Percentiles rank a stretch among this genome's conserved stretches.
Evolutionary conservation across 169 alveolate species (phyloP).

Genomic region (Plasmodium relictum): DNA sequence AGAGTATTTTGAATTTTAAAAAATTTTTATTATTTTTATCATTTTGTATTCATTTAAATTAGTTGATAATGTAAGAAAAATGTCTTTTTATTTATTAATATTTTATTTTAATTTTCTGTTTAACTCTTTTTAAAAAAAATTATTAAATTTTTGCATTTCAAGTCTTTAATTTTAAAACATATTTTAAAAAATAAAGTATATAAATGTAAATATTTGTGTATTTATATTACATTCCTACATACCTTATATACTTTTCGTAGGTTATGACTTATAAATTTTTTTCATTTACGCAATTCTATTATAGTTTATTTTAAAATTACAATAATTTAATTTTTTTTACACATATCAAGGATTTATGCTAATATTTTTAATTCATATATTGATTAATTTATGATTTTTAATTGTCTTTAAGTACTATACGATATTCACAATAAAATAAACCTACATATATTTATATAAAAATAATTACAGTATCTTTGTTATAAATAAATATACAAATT

Average conservation of each 20-base stretch:
- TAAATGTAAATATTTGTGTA: not conserved
- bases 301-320: conserved; percentile 4
- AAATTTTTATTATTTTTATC: conserved; percentile 8
- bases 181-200: not conserved
- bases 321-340: not conserved
- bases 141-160: conserved; percentile 6
- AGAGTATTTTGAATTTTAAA: conserved; percentile 14
- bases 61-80: conserved; percentile 12
- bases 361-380: conserved; percentile 24
- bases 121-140: conserved; percentile 15
- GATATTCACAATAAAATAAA: not conserved
- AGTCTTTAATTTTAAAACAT: not conserved
- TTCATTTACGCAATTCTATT: conserved; percentile 1
- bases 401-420: conserved; percentile 10
- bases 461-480: not conserved
- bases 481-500: not conserved
- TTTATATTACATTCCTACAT: not conserved
- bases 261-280: not conserved
- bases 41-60: conserved; percentile 15
- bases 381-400: conserved; percentile 15
- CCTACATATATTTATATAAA: not conserved
- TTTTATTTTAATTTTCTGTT: conserved; percentile 14
- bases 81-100: conserved; percentile 12
- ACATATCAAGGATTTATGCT: conserved; percentile 1
- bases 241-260: not conserved